phyloP scores from a whole-genome alignment of 1,139 yeast species.

The Scheffersomyces titani region DNA sequence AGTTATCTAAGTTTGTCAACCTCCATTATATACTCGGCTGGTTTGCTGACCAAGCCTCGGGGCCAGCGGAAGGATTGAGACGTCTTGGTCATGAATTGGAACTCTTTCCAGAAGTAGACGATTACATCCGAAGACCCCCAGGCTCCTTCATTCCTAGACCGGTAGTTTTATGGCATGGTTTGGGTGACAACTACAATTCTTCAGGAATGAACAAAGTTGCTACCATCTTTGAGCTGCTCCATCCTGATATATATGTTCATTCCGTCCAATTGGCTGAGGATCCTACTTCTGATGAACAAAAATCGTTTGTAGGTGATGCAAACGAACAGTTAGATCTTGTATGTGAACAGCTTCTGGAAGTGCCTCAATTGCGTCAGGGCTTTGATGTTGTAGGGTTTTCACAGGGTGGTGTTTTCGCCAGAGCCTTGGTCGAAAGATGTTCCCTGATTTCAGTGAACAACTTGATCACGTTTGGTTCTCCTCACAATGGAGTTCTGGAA shows the following conservation, averaged over 20 bases:
- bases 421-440: conserved; percentile 67
- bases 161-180: conserved; percentile 81
- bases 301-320: conserved; percentile 62
- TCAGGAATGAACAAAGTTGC: conserved; percentile 54
- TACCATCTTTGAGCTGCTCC: conserved; percentile 39
- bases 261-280: conserved; percentile 54
- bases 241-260: conserved; percentile 56
- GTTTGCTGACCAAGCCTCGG: not conserved
- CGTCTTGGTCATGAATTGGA: not conserved
- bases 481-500: conserved; percentile 77
- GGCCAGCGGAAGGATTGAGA: not conserved
- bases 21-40: not conserved
- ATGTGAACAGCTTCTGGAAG: conserved; percentile 40
- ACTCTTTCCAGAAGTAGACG: not conserved
- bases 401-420: conserved; percentile 75
- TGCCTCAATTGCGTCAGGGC: conserved; percentile 50
- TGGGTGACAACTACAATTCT: conserved; percentile 75
- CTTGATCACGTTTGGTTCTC: conserved; percentile 77
- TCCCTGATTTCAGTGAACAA: conserved; percentile 48
- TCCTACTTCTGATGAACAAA: conserved; percentile 52
- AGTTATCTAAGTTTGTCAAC: not conserved
- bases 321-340: conserved; percentile 38
- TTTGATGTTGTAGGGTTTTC: conserved; percentile 80
- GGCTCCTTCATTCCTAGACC: conserved; percentile 31
- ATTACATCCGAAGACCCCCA: not conserved